These are phyloP conservation scores for Cercospora janseana DNA, from an alignment of 2,329 filamentous ascomycete genomes.

Conservation along the genomic window DNA sequence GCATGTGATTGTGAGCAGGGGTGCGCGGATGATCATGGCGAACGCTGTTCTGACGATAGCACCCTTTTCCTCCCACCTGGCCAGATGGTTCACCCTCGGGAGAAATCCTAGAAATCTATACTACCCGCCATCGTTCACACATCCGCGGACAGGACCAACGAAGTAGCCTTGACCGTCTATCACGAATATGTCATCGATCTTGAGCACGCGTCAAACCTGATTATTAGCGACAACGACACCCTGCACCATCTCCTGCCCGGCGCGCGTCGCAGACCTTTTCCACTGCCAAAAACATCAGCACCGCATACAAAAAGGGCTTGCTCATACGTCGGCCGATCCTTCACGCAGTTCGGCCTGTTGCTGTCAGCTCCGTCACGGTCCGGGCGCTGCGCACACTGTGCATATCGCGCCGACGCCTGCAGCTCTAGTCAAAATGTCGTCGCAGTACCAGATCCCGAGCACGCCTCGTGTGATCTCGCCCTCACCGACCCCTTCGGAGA, in stretches of 20 bases:
- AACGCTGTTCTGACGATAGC: background rate
- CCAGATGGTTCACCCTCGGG: background rate
- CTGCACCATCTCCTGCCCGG: background rate
- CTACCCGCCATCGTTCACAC: background rate
- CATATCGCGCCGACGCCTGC: constrained; percentile 7
- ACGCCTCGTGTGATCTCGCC: constrained; percentile 88
- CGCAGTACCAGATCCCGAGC: constrained; percentile 62
- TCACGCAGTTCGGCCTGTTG: background rate
- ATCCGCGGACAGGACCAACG: background rate
- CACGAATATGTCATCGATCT: constrained; percentile 20
- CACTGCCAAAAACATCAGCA: too few species aligned
- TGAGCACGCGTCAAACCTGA: constrained; percentile 21
- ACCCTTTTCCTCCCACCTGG: too few species aligned
- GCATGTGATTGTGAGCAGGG: constrained; percentile 9
- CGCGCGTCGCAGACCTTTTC: background rate
- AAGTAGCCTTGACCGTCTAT: too few species aligned
- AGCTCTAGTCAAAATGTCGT: constrained; percentile 29
- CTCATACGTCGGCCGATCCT: background rate
- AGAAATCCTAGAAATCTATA: background rate
- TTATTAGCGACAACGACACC: constrained; percentile 3
- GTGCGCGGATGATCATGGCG: background rate
- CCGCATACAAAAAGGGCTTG: background rate
- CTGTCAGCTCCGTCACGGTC: constrained; percentile 15
- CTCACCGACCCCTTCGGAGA: constrained; percentile 70
- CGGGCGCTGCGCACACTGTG: constrained; percentile 15